Conservation (phyloP, 2,329 filamentous ascomycete species). For the Trichoderma sp. region DNA sequence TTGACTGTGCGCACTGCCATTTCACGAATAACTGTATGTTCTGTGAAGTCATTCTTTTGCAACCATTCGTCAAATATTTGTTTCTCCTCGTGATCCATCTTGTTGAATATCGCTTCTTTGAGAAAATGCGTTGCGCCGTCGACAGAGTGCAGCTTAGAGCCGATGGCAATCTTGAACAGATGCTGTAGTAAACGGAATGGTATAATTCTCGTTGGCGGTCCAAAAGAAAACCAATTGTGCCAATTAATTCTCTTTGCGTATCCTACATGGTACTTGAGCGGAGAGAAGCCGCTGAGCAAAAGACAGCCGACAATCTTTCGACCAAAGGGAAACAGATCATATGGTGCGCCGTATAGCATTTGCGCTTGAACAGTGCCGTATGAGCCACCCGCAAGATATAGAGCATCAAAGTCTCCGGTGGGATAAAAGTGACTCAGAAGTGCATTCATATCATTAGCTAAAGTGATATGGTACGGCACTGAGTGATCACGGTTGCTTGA, state of each 20-base stretch:
- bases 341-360: conserved; percentile 29
- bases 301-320: neutral
- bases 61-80: conserved; percentile 12
- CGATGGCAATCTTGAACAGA: conserved; percentile 16
- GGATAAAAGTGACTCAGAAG: conserved; percentile 5
- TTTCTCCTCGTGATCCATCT: conserved; percentile 25
- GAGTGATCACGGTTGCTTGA: neutral
- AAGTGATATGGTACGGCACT: neutral
- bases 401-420: conserved; percentile 13
- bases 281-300: conserved; percentile 27
- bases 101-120: conserved; percentile 15
- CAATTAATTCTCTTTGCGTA: conserved; percentile 26
- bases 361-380: conserved; percentile 29
- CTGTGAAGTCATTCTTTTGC: conserved; percentile 8
- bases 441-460: neutral
- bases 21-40: conserved; percentile 9
- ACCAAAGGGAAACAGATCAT: conserved; percentile 24
- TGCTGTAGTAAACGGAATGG: conserved; percentile 24
- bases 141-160: neutral
- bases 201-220: conserved; percentile 20
- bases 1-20: conserved; percentile 23
- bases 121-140: conserved; percentile 24
- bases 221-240: conserved; percentile 26
- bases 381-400: conserved; percentile 28
- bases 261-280: conserved; percentile 24